phyloP scores from a whole-genome alignment of 176 grass and related monocot genomes.

The Hsuehochloa calcarea region DNA sequence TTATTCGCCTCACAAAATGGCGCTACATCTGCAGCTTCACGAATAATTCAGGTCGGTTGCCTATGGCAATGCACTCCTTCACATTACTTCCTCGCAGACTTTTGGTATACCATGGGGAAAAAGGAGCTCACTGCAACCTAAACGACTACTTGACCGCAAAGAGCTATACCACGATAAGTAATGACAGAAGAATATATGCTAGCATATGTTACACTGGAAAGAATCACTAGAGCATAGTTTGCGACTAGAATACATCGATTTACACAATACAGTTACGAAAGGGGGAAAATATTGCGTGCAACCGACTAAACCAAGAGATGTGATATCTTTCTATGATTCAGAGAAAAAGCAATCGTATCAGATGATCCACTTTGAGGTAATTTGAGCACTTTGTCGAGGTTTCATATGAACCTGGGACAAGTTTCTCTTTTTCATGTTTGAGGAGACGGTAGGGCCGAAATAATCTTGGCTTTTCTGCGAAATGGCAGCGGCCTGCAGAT shows the following conservation, averaged over 20 bases:
- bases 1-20: too few relatives aligned
- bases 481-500: conserved; percentile 64
- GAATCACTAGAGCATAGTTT: conserved; percentile 35
- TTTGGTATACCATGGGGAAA: neutral
- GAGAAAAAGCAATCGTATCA: conserved; percentile 12
- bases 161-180: neutral
- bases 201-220: conserved; percentile 25
- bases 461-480: conserved; percentile 87
- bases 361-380: conserved; percentile 53
- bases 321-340: conserved; percentile 30
- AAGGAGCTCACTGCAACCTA: neutral
- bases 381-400: conserved; percentile 50
- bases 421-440: conserved; percentile 92
- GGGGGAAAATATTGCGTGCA: neutral
- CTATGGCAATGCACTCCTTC: neutral
- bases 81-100: neutral
- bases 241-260: conserved; percentile 39
- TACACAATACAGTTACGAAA: conserved; percentile 25
- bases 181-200: neutral
- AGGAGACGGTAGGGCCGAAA: conserved; percentile 80
- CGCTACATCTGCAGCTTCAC: neutral
- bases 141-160: neutral
- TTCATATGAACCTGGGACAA: conserved; percentile 57
- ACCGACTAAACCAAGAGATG: conserved; percentile 1
- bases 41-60: neutral